phyloP scores from a whole-genome alignment of 2,329 filamentous ascomycete genomes.

The Ascochyta viciae-villosae region DNA sequence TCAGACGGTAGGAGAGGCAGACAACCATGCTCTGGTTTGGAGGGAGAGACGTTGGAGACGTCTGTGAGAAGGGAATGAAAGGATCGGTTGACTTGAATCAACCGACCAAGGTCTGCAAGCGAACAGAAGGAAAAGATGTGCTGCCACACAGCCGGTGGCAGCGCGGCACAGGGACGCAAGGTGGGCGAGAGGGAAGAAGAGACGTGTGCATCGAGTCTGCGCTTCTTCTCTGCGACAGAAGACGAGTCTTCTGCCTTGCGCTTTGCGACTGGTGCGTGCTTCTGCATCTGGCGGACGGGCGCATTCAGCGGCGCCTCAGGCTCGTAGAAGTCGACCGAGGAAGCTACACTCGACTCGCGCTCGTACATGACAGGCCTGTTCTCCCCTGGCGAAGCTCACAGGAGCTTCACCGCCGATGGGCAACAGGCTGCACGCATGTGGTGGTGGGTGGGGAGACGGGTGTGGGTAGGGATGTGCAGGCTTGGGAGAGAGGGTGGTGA shows the following conservation, averaged over 20 bases:
- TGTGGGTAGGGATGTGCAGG: neutral
- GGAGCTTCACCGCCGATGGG: constrained; percentile 36
- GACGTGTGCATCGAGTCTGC: constrained; percentile 31
- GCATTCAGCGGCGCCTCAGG: constrained; percentile 31
- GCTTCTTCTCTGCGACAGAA: constrained; percentile 40
- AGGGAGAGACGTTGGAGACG: constrained; percentile 42
- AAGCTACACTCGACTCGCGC: constrained; percentile 43
- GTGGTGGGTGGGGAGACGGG: constrained; percentile 5
- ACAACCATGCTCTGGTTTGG: constrained; percentile 40
- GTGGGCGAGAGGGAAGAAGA: constrained; percentile 17
- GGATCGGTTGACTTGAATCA: constrained; percentile 71
- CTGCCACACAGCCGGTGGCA: constrained; percentile 73
- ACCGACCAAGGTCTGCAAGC: constrained; percentile 67
- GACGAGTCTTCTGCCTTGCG: constrained; percentile 44
- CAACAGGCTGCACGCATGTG: constrained; percentile 40
- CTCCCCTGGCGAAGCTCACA: constrained; percentile 39
- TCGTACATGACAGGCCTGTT: constrained; percentile 39
- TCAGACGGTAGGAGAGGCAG: constrained; percentile 63
- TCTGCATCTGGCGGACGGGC: constrained; percentile 20
- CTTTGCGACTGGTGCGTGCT: constrained; percentile 32
- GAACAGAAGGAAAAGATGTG: constrained; percentile 71
- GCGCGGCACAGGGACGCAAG: constrained; percentile 44
- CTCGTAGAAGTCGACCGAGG: constrained; percentile 48
- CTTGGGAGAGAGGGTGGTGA: neutral
- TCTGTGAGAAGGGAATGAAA: constrained; percentile 62